Evolutionary conservation across 2,329 filamentous ascomycete species (phyloP), one percentile per base, ranked within the genome.

Genomic region (Torrubiella hemipterigena): DNA sequence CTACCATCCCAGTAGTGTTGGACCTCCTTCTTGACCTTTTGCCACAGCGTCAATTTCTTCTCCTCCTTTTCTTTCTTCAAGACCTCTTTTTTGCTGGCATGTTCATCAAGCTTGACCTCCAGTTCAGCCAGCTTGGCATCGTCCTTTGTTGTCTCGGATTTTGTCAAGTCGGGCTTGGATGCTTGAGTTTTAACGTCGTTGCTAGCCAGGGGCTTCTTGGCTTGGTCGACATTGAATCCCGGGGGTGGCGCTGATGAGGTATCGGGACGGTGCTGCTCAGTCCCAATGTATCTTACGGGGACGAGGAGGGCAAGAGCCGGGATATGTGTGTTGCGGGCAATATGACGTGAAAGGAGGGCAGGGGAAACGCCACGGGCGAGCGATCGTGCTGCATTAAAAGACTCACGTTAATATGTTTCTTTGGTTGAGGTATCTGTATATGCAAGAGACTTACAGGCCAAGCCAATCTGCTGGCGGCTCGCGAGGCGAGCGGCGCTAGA

Each of bases 1-100:
- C 86, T 96, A 37, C 91, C 91, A 58, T 98, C 91, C 89, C 91
- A 96, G 63, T 98, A 98, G 56, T 98, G 91, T 39, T 79, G 75
- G 11, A 68, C 69, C 58, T 98, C 91, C 56, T 93, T 87, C 69
- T 94, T 98, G 50, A 98, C 77, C 62, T 87, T 93, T 55, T 96
- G 83, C 57, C 76, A 80, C 2, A 96, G 30, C 0, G 87, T 94
- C 58, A 94, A 61, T 52, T 94, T 95, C 64, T 87, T 85, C 45
- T 79, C 71, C 38, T 82, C 77, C 55, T 82, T 80, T 44, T 76
- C 52, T 32, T 50, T 52, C 67, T 57, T 63, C 12, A 56, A 58
- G 34, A 54, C 48, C 21, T 81, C 74, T 42, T 73, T 69, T 49
- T 76, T 75, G 34, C 73, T 67, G 7, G 69, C 55, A 1, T 66